Evolutionary conservation across 129 eudicot genomes (phyloP).

Genomic region (Escallonia herrerae): DNA sequence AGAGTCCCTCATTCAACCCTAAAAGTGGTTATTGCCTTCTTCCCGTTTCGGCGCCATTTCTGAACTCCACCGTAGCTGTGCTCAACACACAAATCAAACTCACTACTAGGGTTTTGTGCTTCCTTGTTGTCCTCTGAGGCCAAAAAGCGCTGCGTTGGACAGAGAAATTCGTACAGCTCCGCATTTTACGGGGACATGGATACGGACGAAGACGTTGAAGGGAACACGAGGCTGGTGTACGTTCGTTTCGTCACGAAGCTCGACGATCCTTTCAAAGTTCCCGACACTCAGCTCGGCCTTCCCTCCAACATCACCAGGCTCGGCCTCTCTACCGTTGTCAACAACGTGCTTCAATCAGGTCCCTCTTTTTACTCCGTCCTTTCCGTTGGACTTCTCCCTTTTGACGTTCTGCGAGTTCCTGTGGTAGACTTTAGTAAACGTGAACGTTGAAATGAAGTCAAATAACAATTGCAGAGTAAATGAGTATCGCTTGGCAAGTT

Average conservation of each 20-base stretch:
- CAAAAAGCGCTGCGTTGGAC: no score
- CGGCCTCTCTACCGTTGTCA: slow-evolving; percentile 75
- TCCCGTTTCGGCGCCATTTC: no score
- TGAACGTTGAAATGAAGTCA: neutral
- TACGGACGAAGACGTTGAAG: slow-evolving; percentile 34
- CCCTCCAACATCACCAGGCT: slow-evolving; percentile 73
- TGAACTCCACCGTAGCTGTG: no score
- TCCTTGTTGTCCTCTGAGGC: no score
- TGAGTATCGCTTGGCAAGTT: no score
- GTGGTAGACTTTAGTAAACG: no score
- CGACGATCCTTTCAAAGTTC: slow-evolving; percentile 56
- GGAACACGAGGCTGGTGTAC: slow-evolving; percentile 48
- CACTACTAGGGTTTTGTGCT: no score
- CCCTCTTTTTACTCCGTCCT: neutral
- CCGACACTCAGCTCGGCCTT: slow-evolving; percentile 50
- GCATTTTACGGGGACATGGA: neutral
- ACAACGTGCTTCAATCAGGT: slow-evolving; percentile 68
- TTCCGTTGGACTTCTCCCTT: neutral
- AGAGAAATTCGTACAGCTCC: neutral
- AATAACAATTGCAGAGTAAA: no score
- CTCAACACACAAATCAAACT: no score
- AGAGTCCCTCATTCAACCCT: no score
- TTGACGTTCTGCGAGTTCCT: neutral
- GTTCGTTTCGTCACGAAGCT: slow-evolving; percentile 77
- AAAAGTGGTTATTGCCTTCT: no score